Evolutionary conservation across 306 rosid species (phyloP), one percentile per base, ranked within the genome.

Genomic region (Purshia tridentata): DNA sequence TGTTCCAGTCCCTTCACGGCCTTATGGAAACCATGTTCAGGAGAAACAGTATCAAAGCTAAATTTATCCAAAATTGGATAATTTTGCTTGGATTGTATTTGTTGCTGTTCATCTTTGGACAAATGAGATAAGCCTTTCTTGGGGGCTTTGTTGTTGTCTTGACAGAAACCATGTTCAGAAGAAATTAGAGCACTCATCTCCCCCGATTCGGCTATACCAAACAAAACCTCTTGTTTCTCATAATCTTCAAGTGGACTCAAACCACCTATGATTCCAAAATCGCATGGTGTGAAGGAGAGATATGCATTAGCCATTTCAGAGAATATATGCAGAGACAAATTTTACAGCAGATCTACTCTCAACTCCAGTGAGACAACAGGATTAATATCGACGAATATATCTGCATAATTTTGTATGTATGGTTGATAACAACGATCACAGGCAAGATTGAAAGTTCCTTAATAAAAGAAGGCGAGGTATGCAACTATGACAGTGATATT

Each of bases 201-300:
- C 77, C 75, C 18, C 70, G 15, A 56, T 48, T 74, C 77, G 11
- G 76, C 82, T 67, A 76, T 49, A 15, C 13, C 73, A 66, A 76
- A 77, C 44, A 78, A 72, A 72, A 44, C 57, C 1, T 50, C 62
- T 41, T 52, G 77, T 23, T 80, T 78, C 64, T 67, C 72, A 51
- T 55, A 37, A 58, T 67, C 82, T 76, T 78, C 66, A 52, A 69
- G 18, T 54, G 83, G 69, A 44, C 50, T 67, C 77, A 45, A 71
- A 69, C 48, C 78, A 54, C 46, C 70, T 6, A 60, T 75, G 76
- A 77, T 45, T 51, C 76, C 88, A 45, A 77, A 86, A 76, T 76
- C 78, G 54, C 81, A 83, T 16, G 84, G 76, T 14, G 84, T 13
- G 74, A 73, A 51, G 44, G 81, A 67, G 81, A 82, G 81, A 19